Evolutionary conservation across 169 alveolate species (phyloP), one percentile per base, ranked within the genome.

Genomic region (Plasmodium knowlesi): DNA sequence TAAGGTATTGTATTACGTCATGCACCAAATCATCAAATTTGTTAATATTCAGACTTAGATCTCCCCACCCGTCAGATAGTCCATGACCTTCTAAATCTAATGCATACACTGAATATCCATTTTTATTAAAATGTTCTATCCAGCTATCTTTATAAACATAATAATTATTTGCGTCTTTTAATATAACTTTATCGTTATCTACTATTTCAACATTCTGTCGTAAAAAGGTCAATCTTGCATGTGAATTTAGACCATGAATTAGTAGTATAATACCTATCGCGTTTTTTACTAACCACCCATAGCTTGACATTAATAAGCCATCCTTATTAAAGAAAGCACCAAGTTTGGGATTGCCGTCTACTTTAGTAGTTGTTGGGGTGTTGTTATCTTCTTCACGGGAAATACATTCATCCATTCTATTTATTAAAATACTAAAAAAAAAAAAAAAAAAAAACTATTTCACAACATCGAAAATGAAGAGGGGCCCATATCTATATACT

Each of bases 21-120:
- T 90, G 82, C 54, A 89, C 95, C 19, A 93, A 16, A 79, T 95
- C 96, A 9, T 88, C 96, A 46, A 95, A 82, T 5, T 73, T 25
- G 19, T 28, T 67, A 67, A 82, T 57, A 83, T 83, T 84, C 67
- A 90, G 88, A 39, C 96, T 89, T 81, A 61, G 53, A 54, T 85
- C 95, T 39, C 32, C 0, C 41, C 85, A 30, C 3, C 96, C 96
- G 43, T 94, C 96, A n/a, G 97, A 95, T 84, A 92, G 46, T 12
- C 97, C 97, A 34, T 94, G 96, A 3, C 96, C 93, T 82, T 95
- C 96, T 41, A 76, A 95, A 82, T 95, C 97, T 22, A 95, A 72
- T 0, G 95, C 96, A 46, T 93, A 95, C 32, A 92, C 95, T 8
- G 93, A 84, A 88, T 84, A 95, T 4, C 96, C 96, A 28, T 92